A percentile compares a stretch with the other conserved stretches of the same genome.
These are phyloP conservation scores for Stagonosporopsis cucurbitacearum DNA, from an alignment of 2,329 filamentous ascomycete species.

Conservation along the genomic window DNA sequence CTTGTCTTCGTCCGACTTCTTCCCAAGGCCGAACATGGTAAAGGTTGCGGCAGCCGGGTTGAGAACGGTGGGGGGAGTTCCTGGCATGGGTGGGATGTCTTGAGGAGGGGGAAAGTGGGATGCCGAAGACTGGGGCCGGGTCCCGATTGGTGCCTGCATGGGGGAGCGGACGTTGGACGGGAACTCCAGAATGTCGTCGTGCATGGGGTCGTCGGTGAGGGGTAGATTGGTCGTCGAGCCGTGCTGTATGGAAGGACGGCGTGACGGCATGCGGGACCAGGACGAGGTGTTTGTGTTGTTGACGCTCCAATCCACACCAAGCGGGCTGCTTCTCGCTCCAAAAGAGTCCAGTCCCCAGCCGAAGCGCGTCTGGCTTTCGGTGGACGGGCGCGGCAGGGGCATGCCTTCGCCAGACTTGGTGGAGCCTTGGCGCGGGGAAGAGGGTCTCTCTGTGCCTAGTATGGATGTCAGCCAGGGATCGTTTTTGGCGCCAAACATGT, in stretches of 20 bases:
- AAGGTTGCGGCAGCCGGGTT: constrained; percentile 93
- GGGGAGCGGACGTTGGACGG: constrained; percentile 58
- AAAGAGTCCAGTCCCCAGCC: constrained; percentile 47
- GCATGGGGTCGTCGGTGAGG: constrained; percentile 57
- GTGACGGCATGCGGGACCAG: constrained; percentile 79
- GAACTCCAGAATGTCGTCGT: constrained; percentile 59
- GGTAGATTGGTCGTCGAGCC: constrained; percentile 70
- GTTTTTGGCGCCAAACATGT: constrained; percentile 60
- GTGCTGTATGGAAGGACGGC: constrained; percentile 79
- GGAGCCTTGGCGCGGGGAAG: constrained; percentile 69
- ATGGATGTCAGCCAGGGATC: constrained; percentile 57
- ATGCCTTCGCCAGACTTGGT: constrained; percentile 62
- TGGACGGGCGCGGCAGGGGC: constrained; percentile 46
- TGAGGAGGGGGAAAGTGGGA: constrained; percentile 49
- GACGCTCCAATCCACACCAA: constrained; percentile 52
- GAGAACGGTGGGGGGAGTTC: constrained; percentile 63
- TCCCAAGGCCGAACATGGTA: constrained; percentile 54
- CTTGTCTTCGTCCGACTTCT: constrained; percentile 44
- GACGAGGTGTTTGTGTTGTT: constrained; percentile 51
- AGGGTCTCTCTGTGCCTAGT: constrained; percentile 48
- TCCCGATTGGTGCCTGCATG: constrained; percentile 76
- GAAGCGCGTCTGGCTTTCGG: constrained; percentile 48
- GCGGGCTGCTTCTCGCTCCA: constrained; percentile 51
- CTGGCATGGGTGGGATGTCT: constrained; percentile 4
- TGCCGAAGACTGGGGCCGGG: constrained; percentile 68